Base-by-base conservation (phyloP, 345 rosid species). In the Eucalyptus polyanthemos region DNA sequence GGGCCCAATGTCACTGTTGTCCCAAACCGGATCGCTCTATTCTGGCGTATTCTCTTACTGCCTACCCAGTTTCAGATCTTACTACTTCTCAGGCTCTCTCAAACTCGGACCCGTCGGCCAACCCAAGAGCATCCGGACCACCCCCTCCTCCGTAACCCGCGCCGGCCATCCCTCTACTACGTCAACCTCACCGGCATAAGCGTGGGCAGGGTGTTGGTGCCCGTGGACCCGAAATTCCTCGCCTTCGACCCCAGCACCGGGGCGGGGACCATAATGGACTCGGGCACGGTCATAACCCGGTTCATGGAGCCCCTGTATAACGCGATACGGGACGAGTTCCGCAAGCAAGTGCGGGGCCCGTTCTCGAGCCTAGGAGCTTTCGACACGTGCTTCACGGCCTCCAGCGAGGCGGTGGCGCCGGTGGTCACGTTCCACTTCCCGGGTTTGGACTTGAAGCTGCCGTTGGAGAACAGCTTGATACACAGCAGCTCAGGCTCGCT, bases 281-380 rank as follows among this genome's bases (percentile, higher is more conserved):
- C 98, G 42, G 99, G 99, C 6, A 96, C 98, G 4, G 99, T 96
- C 3, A 96, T 97, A 76, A 97, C 99, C 91, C 96, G 99, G 56
- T 96, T 97, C 50, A 88, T 89, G 21, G 92, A 91, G 83, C 96
- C 98, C 49, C 86, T 95, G 54, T 97, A 97, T 90, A 81, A 76
- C 6, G 96, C 96, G 27, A 90, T 93, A 31, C 92, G 97, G 60
- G 95, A 95, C 51, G 99, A 96, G 93, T 96, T 97, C 86, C 93
- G 97, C 81, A 97, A 93, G 69, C 98, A 96, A 86, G 95, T 93
- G 87, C 90, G 58, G 2, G 99, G 97, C 19, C 95, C 97, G 19
- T 95, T 96, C 90, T 93, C 99, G 49, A 88, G 93, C 6, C n/a
- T 96, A 6, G 99, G 99, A 86, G 96, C 98, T 27, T 97, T 97